These are phyloP conservation scores for Aspergillus alliaceus DNA, from an alignment of 2,329 filamentous ascomycete genomes.

Conservation along the genomic window DNA sequence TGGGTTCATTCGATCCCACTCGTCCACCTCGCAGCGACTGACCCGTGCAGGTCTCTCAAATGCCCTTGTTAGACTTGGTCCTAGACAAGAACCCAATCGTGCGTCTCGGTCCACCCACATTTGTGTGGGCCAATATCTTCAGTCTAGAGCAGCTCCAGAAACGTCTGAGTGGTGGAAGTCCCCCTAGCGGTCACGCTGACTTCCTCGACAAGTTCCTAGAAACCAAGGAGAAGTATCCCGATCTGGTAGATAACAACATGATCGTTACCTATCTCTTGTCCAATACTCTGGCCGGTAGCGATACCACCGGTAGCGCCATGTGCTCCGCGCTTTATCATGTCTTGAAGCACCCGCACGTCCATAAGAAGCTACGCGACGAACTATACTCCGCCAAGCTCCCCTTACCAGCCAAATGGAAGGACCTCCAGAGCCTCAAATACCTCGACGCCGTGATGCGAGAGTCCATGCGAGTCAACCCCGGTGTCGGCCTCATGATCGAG, in stretches of 20 bases:
- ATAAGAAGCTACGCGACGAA: conserved; percentile 48
- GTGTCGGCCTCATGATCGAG: conserved; percentile 24
- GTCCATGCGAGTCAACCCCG: conserved; percentile 26
- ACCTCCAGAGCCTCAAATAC: conserved; percentile 28
- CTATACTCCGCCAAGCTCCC: conserved; percentile 40
- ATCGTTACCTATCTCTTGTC: conserved; percentile 28
- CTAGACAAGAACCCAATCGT: conserved; percentile 23
- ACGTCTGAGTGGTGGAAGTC: not conserved
- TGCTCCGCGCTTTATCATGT: conserved; percentile 34
- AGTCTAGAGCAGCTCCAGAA: not conserved
- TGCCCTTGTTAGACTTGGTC: conserved; percentile 18
- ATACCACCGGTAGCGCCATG: conserved; percentile 36
- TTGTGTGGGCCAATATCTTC: conserved; percentile 1
- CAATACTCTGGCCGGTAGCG: conserved; percentile 35
- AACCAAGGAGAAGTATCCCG: conserved; percentile 22
- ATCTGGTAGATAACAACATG: conserved; percentile 26
- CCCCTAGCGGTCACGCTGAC: not conserved
- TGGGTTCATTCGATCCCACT: not conserved
- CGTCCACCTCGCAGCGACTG: too few relatives aligned
- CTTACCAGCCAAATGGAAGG: conserved; percentile 23
- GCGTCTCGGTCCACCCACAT: conserved; percentile 21
- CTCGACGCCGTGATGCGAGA: conserved; percentile 31
- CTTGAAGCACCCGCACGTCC: conserved; percentile 23
- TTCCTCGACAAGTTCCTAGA: conserved; percentile 33
- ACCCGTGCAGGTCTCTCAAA: conserved; percentile 27